A percentile compares a stretch with the other conserved stretches of the same genome.
Conservation (phyloP, 257 asterid species). For the Capsicum rhomboideum region DNA sequence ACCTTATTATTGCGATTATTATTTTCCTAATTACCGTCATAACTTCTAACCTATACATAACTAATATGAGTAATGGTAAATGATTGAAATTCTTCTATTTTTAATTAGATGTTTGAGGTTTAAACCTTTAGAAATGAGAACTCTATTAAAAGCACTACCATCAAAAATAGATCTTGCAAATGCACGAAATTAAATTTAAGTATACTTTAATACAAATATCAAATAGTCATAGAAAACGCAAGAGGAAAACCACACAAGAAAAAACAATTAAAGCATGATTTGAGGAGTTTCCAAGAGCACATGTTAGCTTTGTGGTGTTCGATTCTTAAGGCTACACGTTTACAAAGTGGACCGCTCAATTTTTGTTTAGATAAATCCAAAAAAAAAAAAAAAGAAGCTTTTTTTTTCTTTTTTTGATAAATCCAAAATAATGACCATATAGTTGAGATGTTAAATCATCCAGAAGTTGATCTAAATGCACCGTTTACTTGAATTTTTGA, state of each 20-base stretch:
- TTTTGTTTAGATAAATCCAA: neutral
- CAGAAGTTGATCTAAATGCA: neutral
- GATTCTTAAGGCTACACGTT: neutral
- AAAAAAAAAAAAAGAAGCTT: too few species aligned
- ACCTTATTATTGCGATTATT: neutral
- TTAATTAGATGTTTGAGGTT: accelerated
- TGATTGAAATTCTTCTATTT: neutral
- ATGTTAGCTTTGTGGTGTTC: neutral
- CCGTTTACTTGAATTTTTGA: neutral
- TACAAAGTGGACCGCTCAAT: neutral
- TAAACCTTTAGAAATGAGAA: neutral
- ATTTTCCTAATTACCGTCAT: neutral
- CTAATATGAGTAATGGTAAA: neutral
- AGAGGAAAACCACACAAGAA: too few species aligned
- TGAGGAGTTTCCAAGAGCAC: neutral
- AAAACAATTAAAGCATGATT: neutral
- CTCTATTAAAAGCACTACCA: too few species aligned
- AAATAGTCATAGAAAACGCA: too few species aligned
- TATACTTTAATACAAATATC: too few species aligned
- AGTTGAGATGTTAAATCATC: neutral
- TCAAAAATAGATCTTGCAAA: too few species aligned
- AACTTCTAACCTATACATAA: neutral
- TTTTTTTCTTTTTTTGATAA: too few species aligned
- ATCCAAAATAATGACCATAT: neutral
- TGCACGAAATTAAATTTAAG: too few species aligned